Evolutionary conservation across 2,329 filamentous ascomycete species (phyloP).

Genomic region (Xylariales sp.): DNA sequence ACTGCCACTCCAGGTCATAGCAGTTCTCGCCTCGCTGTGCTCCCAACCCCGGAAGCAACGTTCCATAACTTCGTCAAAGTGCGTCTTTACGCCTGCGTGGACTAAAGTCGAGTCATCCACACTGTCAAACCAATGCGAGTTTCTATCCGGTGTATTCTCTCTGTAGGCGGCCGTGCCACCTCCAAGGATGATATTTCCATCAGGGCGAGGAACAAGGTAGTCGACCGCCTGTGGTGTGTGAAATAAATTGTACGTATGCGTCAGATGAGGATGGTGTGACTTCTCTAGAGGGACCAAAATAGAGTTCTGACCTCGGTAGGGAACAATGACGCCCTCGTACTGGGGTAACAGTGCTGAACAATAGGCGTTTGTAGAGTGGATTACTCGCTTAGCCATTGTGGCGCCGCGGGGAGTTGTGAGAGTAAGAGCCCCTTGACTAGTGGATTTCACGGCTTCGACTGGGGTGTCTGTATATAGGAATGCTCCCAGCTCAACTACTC

Average conservation of each 20-base stretch:
- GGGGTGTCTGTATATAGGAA: slow-evolving; percentile 8
- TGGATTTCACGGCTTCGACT: neutral
- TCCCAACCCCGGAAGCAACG: slow-evolving; percentile 7
- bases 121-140: slow-evolving; percentile 4
- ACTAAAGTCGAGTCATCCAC: slow-evolving; percentile 5
- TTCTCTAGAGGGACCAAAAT: slow-evolving; percentile 1
- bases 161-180: neutral
- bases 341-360: neutral
- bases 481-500: slow-evolving; percentile 6
- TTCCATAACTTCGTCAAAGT: slow-evolving; percentile 5
- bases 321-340: neutral
- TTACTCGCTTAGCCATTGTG: neutral
- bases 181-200: slow-evolving; percentile 3
- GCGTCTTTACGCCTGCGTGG: neutral
- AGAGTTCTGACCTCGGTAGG: neutral
- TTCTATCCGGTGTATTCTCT: neutral
- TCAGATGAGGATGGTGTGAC: neutral
- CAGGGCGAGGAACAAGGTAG: slow-evolving; percentile 3
- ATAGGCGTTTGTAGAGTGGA: neutral
- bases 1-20: slow-evolving; percentile 4
- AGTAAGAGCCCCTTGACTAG: too few relatives aligned
- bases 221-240: neutral
- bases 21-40: neutral
- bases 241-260: slow-evolving; percentile 2
- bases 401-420: neutral